Conservation (phyloP, 2,329 filamentous ascomycete genomes). For the Colletotrichum australisinense region DNA sequence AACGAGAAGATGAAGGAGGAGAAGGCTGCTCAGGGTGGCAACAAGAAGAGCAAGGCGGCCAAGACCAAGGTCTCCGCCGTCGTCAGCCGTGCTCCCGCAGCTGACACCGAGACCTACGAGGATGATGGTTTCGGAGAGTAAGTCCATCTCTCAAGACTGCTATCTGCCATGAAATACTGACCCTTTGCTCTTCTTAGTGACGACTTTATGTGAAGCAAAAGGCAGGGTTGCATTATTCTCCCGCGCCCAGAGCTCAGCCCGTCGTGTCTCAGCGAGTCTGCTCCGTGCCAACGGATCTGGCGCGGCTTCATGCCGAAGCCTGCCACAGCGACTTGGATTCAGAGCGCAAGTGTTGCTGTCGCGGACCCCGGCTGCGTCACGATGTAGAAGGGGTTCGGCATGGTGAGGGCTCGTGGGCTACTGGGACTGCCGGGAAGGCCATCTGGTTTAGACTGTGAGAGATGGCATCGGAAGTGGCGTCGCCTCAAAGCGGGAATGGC, state of each 20-base stretch:
- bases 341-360: neutral
- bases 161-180: conserved; percentile 36
- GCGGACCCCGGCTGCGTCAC: conserved; percentile 13
- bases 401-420: conserved; percentile 1
- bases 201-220: conserved; percentile 75
- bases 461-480: neutral
- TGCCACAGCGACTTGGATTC: conserved; percentile 1
- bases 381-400: neutral
- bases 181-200: conserved; percentile 57
- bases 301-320: conserved; percentile 17
- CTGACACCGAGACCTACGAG: conserved; percentile 83
- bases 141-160: conserved; percentile 53
- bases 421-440: conserved; percentile 8
- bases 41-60: conserved; percentile 96
- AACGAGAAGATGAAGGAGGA: conserved; percentile 99
- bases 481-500: neutral
- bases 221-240: conserved; percentile 32
- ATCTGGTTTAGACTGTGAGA: neutral
- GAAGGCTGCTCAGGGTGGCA: conserved; percentile 91
- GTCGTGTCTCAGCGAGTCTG: conserved; percentile 2
- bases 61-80: conserved; percentile 93
- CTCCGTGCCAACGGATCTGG: conserved; percentile 14
- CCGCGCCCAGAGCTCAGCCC: conserved; percentile 21
- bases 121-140: conserved; percentile 86
- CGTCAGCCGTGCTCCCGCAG: conserved; percentile 68